Evolutionary conservation across 192 early-diverging fungal genomes (phyloP), one percentile per base, ranked within the genome.

Genomic region (Umbelopsis sp.): DNA sequence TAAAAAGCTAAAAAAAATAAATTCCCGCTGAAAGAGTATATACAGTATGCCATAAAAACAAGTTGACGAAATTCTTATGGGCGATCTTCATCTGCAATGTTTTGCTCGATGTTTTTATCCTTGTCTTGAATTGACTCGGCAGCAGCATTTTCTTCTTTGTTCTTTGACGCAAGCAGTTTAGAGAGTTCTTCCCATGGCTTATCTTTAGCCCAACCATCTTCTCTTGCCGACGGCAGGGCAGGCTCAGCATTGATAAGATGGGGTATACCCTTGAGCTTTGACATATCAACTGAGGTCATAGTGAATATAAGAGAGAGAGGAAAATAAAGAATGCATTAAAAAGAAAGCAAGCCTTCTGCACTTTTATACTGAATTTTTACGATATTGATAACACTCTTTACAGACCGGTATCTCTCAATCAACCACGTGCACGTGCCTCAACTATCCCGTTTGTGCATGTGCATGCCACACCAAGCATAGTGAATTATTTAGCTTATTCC

Each of bases 111-210:
- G 9, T 35, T 16, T 16, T 61, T 61, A 30, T 11, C 15, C 27
- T 61, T 55, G 52, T 55, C 55, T 61, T 61, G 27, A 16, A 30
- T 61, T 16, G 25, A 33, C 25, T 35, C 11, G 9, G 37, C 5
- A 41, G 5, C 37, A 41, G 2, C 37, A 10, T 41, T 41, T 41
- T 1, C 10, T 41, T 41, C 2, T 41, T 41, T 15, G 5, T 2
- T 4, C 33, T 61, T 61, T 15, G 30, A 30, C 12, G 55, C 55
- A 35, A 61, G 55, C 18, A 61, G 55, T 18, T 61, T 61, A 7
- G 55, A 61, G 55, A 61, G 55, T n/a, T 61, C 27, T 33, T 61
- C 55, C 55, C 55, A 61, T 35, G 55, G 55, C 55, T 61, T 61
- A 61, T 61, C 55, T 61, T 41, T 41, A 6, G 27, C 27, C 15